Base-by-base conservation (phyloP, 2,329 filamentous ascomycete species). In the Aspergillus sp. region DNA sequence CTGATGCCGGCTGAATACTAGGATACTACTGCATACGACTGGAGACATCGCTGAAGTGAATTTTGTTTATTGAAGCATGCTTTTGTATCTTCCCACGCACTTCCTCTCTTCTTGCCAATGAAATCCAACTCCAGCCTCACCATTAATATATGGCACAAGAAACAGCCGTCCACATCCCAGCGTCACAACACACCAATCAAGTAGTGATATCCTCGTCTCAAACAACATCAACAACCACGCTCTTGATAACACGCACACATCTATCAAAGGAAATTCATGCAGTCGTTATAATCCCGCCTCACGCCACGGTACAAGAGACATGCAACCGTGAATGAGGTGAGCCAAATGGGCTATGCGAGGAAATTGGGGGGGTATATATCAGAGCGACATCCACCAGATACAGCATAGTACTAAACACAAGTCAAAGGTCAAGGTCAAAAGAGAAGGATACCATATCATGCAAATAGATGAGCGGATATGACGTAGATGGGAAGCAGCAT, bases 351-450 rank as follows among this genome's bases (percentile, higher is more conserved):
- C 54, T 61, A 66, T 64, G 63, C 62, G 60, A 64, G 56, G 56
- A 62, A 65, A 65, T 42, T 57, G 56, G 58, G 56, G 58, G 63
- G 64, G 64, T 67, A 67, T 67, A 67, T 66, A 66, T 62, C 62
- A 62, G 62, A 58, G 59, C 60, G 58, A 58, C 49, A 57, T 53
- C 55, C 56, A 58, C 54, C 59, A 63, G 58, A 62, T 59, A 59
- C 57, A 59, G 55, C 55, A 59, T 58, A 44, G 43, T 26, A 36
- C 39, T 38, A 39, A 52, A 11, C 26, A 30, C 26, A 58, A 59
- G 44, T 57, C 50, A 53, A 44, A 59, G 48, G 58, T 43, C 50
- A 60, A 55, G n/a, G n/a, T 38, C 53, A 38, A 18, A 48, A 50
- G 43, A 42, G 18, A 43, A 24, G n/a, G 26, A 38, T 51, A 53